Base-by-base conservation (phyloP, 176 grass and related monocot species). In the bread wheat (Triticum aestivum) region DNA sequence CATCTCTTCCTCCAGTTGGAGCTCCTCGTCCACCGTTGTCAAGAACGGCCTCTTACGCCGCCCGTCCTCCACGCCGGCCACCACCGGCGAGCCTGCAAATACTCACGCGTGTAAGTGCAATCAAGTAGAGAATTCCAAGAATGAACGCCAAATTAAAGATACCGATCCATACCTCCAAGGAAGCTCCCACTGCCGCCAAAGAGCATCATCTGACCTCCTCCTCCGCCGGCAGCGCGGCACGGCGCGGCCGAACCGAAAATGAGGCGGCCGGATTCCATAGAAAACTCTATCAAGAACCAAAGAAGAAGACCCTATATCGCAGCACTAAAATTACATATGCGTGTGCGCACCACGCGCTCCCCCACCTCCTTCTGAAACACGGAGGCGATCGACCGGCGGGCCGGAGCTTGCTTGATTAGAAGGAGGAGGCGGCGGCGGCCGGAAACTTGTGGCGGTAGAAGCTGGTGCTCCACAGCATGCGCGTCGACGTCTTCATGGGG, bases 371-470 rank as follows among this genome's bases (percentile, higher is more conserved):
- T 52, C 18, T 71, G 52, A 79, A 90, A 73, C 47, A 62, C 58
- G 45, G 90, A 66, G 80, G 38, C 83, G 27, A 59, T 59, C 56
- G 14, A 32, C 27, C 51, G 44, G 66, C 68, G 11, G 62, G 79
- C 82, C 71, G 47, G 35, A 27, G 45, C 18, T 64, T 66, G 73
- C 38, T 77, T 47, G 65, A 64, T 86, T 54, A 94, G 87, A 77
- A 86, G 56, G 78, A 0, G 69, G 26, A 58, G 73, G 87, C 79
- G 79, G 78, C 66, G 81, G 83, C 73, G 78, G 88, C 82, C 39
- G 85, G 83, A 65, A 87, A 90, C 90, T 95, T 95, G 47, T 95
- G 93, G 80, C 93, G 93, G 86, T 94, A 98, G 90, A 98, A 98
- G 66, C 93, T 95, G 86, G 93, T 92, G 84, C 93, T 95, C 93